Evolutionary conservation across 768 basidiomycete genomes (phyloP).

Genomic region (Gymnopilus junonius): DNA sequence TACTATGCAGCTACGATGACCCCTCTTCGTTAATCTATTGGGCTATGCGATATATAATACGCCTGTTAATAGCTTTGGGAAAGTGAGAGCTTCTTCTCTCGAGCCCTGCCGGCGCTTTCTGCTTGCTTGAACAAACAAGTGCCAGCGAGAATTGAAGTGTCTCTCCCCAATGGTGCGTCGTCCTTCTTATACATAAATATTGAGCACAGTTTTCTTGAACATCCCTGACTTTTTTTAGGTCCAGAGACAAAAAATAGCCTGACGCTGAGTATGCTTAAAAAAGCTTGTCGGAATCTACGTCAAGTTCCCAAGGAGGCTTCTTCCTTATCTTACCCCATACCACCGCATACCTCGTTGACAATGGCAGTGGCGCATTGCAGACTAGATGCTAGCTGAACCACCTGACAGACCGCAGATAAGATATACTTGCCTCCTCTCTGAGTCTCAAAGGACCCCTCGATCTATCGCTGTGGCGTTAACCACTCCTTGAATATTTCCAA

Average conservation of each 20-base stretch:
- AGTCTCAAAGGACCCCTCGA: neutral
- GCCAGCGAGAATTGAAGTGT: no score
- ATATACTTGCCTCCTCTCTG: neutral
- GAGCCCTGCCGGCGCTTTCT: no score
- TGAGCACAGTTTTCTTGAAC: no score
- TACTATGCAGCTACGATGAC: no score
- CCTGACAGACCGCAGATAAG: neutral
- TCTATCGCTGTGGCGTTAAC: neutral
- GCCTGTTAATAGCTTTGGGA: no score
- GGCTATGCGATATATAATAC: no score
- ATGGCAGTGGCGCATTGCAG: neutral
- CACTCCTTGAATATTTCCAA: no score
- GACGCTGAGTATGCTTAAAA: neutral
- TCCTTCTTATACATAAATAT: no score
- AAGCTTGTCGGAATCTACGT: neutral
- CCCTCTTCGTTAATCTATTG: no score
- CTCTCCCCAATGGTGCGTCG: no score
- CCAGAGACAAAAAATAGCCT: neutral
- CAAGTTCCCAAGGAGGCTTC: neutral
- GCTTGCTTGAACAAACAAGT: no score
- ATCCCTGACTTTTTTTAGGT: neutral
- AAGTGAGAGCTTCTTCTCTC: no score
- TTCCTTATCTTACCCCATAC: conserved; percentile 3
- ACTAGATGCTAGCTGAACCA: neutral
- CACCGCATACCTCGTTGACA: neutral